Conservation (phyloP, 306 rosid genomes). For the Vigna reflexopilosa region DNA sequence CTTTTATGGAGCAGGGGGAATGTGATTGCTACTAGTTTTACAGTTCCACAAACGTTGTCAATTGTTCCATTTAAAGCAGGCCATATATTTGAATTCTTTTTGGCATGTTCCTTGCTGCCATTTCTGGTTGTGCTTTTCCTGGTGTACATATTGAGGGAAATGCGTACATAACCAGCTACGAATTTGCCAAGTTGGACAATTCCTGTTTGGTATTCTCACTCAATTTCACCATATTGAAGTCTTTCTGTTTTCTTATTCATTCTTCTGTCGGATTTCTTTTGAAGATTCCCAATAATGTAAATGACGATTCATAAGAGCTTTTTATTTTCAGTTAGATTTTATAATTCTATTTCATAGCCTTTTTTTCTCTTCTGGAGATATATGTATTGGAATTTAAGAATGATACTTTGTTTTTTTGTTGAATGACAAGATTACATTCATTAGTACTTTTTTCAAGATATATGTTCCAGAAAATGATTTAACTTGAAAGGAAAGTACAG, state of each 20-base stretch:
- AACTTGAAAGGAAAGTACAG: background rate
- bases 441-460: background rate
- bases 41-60: background rate
- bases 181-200: conserved; percentile 26
- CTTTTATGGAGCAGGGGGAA: background rate
- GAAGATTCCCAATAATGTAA: conserved; percentile 37
- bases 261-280: background rate
- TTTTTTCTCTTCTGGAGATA: background rate
- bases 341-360: background rate
- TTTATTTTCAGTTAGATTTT: conserved; percentile 7
- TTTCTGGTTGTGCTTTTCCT: conserved; percentile 20
- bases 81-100: conserved; percentile 3
- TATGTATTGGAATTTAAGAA: conserved; percentile 22
- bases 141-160: conserved; percentile 23
- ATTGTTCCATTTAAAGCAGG: background rate
- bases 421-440: background rate
- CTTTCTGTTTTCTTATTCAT: conserved; percentile 3
- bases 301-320: background rate
- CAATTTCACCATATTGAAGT: conserved; percentile 3
- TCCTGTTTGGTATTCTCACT: conserved; percentile 25
- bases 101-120: background rate
- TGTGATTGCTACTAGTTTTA: conserved; percentile 28
- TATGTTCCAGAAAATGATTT: background rate
- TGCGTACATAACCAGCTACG: conserved; percentile 26
- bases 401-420: conserved; percentile 5